Evolutionary conservation across 257 asterid species (phyloP), one percentile per base, ranked within the genome.

Genomic region (Solanum lignicaule): DNA sequence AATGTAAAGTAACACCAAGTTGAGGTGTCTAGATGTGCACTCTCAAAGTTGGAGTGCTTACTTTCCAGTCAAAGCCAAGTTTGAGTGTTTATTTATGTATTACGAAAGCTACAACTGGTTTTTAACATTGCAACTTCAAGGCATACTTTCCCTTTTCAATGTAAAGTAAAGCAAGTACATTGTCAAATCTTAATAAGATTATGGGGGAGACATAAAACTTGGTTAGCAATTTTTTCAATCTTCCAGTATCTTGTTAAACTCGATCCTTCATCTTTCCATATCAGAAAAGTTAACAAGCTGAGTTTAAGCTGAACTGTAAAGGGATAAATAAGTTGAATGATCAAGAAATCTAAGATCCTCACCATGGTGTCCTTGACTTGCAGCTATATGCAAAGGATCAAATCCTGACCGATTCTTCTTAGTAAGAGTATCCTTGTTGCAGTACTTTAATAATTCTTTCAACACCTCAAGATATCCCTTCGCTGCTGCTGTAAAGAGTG

Each of bases 381-480:
- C 94, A 90, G 94, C 92, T 75, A 91, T 87, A 85, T 92, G 94
- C 87, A 92, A 86, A 75, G 94, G 91, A 86, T 92, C 94, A 87
- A 90, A 91, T 65, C 90, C 88, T 3, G 91, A 90, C 25, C 92
- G 91, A 71, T 90, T 92, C 92, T 92, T 92, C 90, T 88, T 91
- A 16, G 90, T 75, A 36, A 92, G 93, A 36, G 92, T 90, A 75
- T 92, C 94, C 74, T 82, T 90, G 73, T 88, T 91, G 6, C 92
- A 87, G 69, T 90, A 91, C 92, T 91, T 92, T 39, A 92, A 87
- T 43, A 92, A 74, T 84, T 92, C 94, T 78, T 85, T 90, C 55
- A 91, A 90, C 85, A 92, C 94, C 88, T 92, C 94, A 55, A 92
- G 91, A 79, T 92, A 90, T 33, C 94, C 94, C 86, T 69, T 89